Conservation (phyloP, 345 rosid genomes). For the Pistacia vera region DNA sequence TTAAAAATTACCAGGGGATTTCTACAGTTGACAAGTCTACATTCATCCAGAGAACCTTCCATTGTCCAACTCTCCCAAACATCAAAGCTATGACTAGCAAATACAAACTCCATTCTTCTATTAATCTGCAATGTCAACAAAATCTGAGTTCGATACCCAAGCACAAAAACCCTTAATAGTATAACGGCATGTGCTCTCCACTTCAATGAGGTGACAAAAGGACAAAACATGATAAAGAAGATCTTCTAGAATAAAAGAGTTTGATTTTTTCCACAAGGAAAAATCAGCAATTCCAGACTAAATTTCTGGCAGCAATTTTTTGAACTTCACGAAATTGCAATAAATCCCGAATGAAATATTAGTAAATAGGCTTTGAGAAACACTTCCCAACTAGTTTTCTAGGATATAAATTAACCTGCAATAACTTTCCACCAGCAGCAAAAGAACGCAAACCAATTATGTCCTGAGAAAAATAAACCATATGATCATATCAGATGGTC, state of each 20-base stretch:
- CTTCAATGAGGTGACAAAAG: constrained; percentile 12
- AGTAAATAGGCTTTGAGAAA: background rate
- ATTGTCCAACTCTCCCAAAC: constrained; percentile 99
- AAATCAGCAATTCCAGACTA: too few species aligned
- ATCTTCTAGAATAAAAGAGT: background rate
- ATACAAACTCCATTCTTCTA: constrained; percentile 94
- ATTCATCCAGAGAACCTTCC: constrained; percentile 89
- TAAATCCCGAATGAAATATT: background rate
- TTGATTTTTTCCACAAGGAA: background rate
- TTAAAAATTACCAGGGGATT: constrained; percentile 54
- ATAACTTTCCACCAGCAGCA: constrained; percentile 98
- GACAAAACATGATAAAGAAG: background rate
- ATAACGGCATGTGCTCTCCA: background rate
- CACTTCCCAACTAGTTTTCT: background rate
- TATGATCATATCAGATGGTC: constrained; percentile 14
- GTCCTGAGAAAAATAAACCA: constrained; percentile 52
- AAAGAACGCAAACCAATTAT: constrained; percentile 96
- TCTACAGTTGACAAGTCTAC: constrained; percentile 88
- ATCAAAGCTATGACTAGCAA: constrained; percentile 98
- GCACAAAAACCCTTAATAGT: background rate
- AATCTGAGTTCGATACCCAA: constrained; percentile 11
- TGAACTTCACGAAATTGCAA: background rate
- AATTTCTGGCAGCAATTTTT: background rate
- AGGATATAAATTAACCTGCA: constrained; percentile 66
- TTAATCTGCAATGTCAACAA: constrained; percentile 64